Base-by-base conservation (phyloP, 352 stramenopile genomes). In the Phytophthora ramorum region DNA sequence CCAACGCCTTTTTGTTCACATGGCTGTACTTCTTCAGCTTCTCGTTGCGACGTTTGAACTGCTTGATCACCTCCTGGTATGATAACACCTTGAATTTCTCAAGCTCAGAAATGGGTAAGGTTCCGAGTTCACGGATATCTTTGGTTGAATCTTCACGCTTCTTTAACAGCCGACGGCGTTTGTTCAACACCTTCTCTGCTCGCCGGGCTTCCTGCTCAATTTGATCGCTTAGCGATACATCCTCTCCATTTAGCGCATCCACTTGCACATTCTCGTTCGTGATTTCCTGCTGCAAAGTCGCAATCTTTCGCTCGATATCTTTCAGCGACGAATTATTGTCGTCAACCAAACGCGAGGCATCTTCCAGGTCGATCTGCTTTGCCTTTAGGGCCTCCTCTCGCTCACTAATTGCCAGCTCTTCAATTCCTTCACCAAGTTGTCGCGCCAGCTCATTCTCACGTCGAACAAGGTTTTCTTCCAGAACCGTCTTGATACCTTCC, bases 1-100 rank as follows among this genome's bases (percentile, higher is more conserved):
- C 97, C 46, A 99, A 91, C 0, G 98, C 98, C 80, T 99, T 99
- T 70, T 99, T 99, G 88, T 99, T 99, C 30, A 99, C 98, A 69
- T 99, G 97, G 57, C 81, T 96, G 71, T 98, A 99, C 58, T 98
- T 97, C 70, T 99, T 98, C 43, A 99, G 77, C 53, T 98, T 93
- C 35, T 98, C 97, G 58, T 97, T 99, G 66, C 93, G 91, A 20
- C 88, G 85, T 44, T 98, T 97, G 66, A 99, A 92, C 50, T 93
- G 79, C 54, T 96, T 96, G 70, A 99, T 98, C 32, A 99, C 87
- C 2, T 97, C 89, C 20, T 87, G 78, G 49, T 97, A 96, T 7
- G 87, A 77, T 37, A 98, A 72, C 16, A 73, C 75, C 68, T 95
- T 92, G 65, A 98, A 98, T 46, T 93, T 91, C 47, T 97, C 89